Base-by-base conservation (phyloP, 805 yeast genomes). In the Lachancea cidri region DNA sequence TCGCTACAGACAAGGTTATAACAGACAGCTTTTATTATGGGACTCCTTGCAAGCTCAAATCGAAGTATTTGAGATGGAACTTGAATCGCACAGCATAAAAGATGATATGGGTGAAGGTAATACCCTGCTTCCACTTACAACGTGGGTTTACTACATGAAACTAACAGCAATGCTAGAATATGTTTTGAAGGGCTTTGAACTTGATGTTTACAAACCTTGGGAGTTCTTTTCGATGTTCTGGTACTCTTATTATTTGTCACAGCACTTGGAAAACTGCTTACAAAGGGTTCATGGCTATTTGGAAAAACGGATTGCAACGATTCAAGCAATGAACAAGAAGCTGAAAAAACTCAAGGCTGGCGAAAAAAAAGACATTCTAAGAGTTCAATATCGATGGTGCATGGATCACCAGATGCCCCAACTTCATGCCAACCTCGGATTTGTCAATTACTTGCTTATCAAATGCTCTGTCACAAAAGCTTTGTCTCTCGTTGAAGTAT, bases 41-140 rank as follows among this genome's bases (percentile, higher is more conserved):
- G 97, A 91, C 60, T 72, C 87, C 2, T 65, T 86, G 24, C 97
- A 91, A 54, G 93, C 84, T 7, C 72, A 73, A 31, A 72, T 83
- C 39, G 95, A 86, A 53, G 62, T 67, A 4, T 67, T 80, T 29
- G 97, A 87, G 56, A 48, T 70, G 13, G 68, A 66, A 5, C 42
- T 74, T 5, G 61, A 53, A 27, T 48, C 56, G 4, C 66, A 60
- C 45, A 64, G 65, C 17, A 51, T 72, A 18, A 54, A 58, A 19
- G 65, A 63, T 25, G 47, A 43, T 1, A 42, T 61, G 13, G 54
- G 39, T 19, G 33, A 30, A 17, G 39, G 46, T 6, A 46, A 49
- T 9, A 69, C 76, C 1, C 74, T 81, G 0, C 65, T 86, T 55
- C 86, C 91, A 2, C 59, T 86, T 22, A 73, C 91, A 6, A 76